phyloP scores from a whole-genome alignment of 768 basidiomycete species.

The Fistulinella prunicolor region DNA sequence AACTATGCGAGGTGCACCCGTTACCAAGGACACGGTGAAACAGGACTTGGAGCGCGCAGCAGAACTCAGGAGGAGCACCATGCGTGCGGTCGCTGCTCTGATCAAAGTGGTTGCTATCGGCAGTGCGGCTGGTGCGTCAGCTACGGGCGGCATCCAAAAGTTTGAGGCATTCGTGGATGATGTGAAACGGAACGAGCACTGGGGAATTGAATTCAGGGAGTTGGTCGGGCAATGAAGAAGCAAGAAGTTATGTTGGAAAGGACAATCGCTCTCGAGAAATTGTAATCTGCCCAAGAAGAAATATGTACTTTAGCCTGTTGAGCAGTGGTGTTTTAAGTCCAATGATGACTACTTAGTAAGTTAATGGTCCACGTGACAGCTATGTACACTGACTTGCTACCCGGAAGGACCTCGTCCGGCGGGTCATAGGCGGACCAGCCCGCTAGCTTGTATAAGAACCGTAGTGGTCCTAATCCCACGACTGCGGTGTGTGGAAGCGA shows the following conservation, averaged over 20 bases:
- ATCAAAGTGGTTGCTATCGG: constrained; percentile 66
- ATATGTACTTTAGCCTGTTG: too few relatives aligned
- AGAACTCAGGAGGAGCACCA: constrained; percentile 87
- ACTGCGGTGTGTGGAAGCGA: too few relatives aligned
- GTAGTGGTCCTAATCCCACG: too few relatives aligned
- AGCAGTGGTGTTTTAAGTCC: too few relatives aligned
- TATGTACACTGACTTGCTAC: neutral
- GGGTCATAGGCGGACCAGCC: too few relatives aligned
- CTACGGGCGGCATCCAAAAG: constrained; percentile 34
- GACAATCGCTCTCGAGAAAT: too few relatives aligned
- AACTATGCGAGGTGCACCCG: constrained; percentile 84
- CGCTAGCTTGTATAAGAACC: too few relatives aligned
- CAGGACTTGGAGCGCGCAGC: constrained; percentile 85
- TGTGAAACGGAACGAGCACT: constrained; percentile 60
- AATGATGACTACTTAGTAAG: too few relatives aligned
- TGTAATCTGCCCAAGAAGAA: neutral
- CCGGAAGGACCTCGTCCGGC: neutral
- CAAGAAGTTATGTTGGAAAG: neutral
- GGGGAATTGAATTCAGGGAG: constrained; percentile 61
- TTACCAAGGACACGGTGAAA: constrained; percentile 95
- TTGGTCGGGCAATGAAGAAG: constrained; percentile 25
- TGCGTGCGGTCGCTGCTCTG: constrained; percentile 84
- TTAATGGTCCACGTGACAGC: neutral
- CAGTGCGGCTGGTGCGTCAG: constrained; percentile 42
- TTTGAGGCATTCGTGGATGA: constrained; percentile 83